Evolutionary conservation across 2,329 filamentous ascomycete genomes (phyloP), one percentile per base, ranked within the genome.

Genomic region (Botrytis medusae): DNA sequence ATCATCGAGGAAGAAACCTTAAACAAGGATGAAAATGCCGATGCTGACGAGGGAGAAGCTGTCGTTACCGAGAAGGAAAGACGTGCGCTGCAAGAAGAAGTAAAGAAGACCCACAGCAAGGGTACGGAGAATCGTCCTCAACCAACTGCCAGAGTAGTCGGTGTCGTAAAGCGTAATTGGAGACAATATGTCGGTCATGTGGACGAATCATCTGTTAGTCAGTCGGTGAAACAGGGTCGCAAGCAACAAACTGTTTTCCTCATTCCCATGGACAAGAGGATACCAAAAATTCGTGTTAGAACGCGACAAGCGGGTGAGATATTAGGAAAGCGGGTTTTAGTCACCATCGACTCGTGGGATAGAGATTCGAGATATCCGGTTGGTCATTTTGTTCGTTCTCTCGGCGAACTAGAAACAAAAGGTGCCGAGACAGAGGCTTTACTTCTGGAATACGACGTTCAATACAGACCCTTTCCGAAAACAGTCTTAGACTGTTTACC

Each of bases 341-440:
- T 98, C 60, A 95, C 94, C 0, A 97, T 99, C 76, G 96, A 99
- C 83, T 91, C 93, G 1, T 99, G 96, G 96, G 94, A 98, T 74
- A 88, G 94, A 75, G 94, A 98, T 81, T 97, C 95, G 6, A 89
- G 96, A 74, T 96, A 98, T 80, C 96, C 96, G 1, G 89, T 93
- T 29, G 96, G 96, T 18, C 96, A 99, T 82, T 97, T 98, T 79
- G 92, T 99, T 67, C 92, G 96, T 74, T 96, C 94, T 37, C 85
- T 99, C 14, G 96, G 96, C 76, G 95, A 97, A 82, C 84, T 99
- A 64, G 96, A 99, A 83, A 97, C 93, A 9, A 98, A 99, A 82
- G 94, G 93, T n/a, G 96, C 96, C 12, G 96, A 98, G 84, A 99
- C 96, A 0, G 96, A 99, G 82, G 96, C 96, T 32, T 85, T 99